Evolutionary conservation across 805 yeast species (phyloP).

Genomic region (Barnettozyma vustinii): DNA sequence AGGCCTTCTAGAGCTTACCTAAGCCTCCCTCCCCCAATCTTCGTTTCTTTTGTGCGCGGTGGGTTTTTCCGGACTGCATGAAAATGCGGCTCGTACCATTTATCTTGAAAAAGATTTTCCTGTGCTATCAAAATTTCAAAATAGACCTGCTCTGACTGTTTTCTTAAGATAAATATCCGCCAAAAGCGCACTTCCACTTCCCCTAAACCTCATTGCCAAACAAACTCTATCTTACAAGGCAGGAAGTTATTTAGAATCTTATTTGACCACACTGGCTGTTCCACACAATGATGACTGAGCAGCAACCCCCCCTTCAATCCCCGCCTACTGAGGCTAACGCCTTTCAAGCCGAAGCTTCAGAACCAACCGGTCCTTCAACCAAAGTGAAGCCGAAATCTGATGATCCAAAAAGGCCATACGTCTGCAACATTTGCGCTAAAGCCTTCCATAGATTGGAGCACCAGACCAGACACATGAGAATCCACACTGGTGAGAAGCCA

Average conservation of each 20-base stretch:
- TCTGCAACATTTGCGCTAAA: constrained; percentile 78
- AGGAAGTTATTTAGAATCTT: background rate
- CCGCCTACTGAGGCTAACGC: background rate
- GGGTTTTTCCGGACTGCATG: background rate
- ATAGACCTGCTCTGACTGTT: background rate
- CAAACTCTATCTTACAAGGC: background rate
- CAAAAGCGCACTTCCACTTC: background rate
- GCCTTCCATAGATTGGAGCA: constrained; percentile 88
- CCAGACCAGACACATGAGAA: constrained; percentile 85
- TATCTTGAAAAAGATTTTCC: background rate
- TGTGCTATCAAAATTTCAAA: background rate
- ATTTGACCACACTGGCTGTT: background rate
- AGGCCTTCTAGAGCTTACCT: background rate
- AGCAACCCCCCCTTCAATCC: background rate
- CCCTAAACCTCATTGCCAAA: background rate
- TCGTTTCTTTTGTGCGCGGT: background rate
- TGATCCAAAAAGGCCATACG: constrained; percentile 58
- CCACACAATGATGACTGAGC: background rate
- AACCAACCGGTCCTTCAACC: background rate
- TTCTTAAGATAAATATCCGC: background rate
- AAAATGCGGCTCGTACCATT: background rate
- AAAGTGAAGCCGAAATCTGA: background rate
- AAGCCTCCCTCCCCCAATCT: background rate
- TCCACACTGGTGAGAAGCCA: constrained; percentile 93
- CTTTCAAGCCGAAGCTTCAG: background rate